Conservation (phyloP, 2,329 filamentous ascomycete species). For the Sporothrix inflata region DNA sequence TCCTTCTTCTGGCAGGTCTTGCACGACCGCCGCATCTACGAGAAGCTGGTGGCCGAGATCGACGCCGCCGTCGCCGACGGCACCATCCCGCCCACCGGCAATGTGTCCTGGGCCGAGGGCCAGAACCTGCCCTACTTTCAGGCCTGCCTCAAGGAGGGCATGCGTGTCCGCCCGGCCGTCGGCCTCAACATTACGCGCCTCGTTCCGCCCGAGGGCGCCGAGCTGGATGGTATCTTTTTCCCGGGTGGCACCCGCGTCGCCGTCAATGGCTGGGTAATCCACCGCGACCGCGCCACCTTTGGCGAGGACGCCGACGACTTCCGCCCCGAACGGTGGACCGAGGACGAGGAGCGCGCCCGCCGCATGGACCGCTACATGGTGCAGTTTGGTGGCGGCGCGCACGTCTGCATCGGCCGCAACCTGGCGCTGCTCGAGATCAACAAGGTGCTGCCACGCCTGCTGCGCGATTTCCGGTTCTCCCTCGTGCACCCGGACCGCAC, state of each 20-base stretch:
- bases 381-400: slow-evolving; percentile 60
- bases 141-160: slow-evolving; percentile 59
- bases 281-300: slow-evolving; percentile 53
- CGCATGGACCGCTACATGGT: slow-evolving; percentile 60
- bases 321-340: slow-evolving; percentile 59
- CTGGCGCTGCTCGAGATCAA: slow-evolving; percentile 61
- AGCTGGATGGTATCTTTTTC: slow-evolving; percentile 55
- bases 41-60: slow-evolving; percentile 49
- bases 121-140: slow-evolving; percentile 58
- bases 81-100: slow-evolving; percentile 45
- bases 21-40: slow-evolving; percentile 48
- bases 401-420: slow-evolving; percentile 60
- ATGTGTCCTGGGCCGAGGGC: slow-evolving; percentile 53
- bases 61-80: slow-evolving; percentile 45
- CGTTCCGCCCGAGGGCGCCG: slow-evolving; percentile 55
- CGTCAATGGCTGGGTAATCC: slow-evolving; percentile 58
- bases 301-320: slow-evolving; percentile 56
- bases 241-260: slow-evolving; percentile 58
- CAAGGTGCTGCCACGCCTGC: slow-evolving; percentile 59
- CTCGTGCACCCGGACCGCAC: slow-evolving; percentile 54
- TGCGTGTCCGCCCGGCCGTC: slow-evolving; percentile 60
- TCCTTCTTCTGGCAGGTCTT: slow-evolving; percentile 58
- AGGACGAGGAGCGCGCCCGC: slow-evolving; percentile 48
- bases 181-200: slow-evolving; percentile 57
- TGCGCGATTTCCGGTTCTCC: slow-evolving; percentile 58